Percentiles rank a stretch among this genome's conserved stretches.
Conservation (phyloP, 129 eudicot genomes). For the Logfia minima region DNA sequence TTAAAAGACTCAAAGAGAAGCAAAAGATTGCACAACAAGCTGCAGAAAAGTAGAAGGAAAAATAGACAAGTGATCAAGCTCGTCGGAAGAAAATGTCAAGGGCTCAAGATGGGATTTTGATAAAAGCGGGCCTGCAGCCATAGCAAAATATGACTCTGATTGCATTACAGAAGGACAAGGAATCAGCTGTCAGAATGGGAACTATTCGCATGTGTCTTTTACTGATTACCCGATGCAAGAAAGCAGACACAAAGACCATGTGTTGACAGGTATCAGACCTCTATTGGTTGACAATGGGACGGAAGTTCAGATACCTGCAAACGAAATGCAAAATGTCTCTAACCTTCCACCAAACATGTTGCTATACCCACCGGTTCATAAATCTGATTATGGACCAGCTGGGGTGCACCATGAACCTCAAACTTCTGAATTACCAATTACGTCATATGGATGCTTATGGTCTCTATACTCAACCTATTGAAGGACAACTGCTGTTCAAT, state of each 20-base stretch:
- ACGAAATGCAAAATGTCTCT: conserved; percentile 21
- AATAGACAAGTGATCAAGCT: conserved; percentile 74
- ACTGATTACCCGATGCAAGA: conserved; percentile 24
- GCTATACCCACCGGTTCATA: conserved; percentile 43
- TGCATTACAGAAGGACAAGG: conserved; percentile 40
- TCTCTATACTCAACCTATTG: conserved; percentile 27
- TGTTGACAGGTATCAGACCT: conserved; percentile 27
- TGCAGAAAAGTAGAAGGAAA: conserved; percentile 67
- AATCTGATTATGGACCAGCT: conserved; percentile 36
- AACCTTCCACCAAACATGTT: conserved; percentile 24
- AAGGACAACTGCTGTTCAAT: conserved; percentile 33
- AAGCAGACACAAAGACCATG: conserved; percentile 24
- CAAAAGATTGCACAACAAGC: conserved; percentile 69
- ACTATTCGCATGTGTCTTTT: conserved; percentile 11
- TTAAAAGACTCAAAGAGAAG: conserved; percentile 68
- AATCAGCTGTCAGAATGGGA: conserved; percentile 42
- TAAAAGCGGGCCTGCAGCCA: conserved; percentile 89
- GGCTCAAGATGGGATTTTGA: conserved; percentile 35
- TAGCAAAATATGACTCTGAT: conserved; percentile 63
- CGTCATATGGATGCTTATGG: conserved; percentile 24
- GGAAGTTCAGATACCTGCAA: conserved; percentile 30
- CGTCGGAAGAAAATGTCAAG: conserved; percentile 56
- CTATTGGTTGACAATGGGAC: conserved; percentile 14
- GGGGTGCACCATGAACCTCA: conserved; percentile 38
- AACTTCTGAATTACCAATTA: conserved; percentile 21